These are phyloP conservation scores for Blastobotrys apis DNA, from an alignment of 1,139 yeast genomes.

Conservation along the genomic window DNA sequence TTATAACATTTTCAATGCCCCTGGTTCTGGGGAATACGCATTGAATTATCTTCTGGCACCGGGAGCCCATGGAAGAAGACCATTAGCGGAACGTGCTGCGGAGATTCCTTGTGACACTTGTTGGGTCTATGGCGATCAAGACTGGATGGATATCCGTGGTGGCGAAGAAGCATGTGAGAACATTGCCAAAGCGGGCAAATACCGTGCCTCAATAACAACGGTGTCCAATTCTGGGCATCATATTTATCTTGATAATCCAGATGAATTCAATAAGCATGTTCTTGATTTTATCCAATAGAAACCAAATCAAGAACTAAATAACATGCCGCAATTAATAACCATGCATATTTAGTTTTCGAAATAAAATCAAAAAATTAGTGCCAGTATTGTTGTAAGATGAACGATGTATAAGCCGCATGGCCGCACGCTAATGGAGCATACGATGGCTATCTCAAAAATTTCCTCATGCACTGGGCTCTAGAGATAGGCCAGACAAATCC, in stretches of 20 bases:
- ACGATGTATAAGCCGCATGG: too few relatives aligned
- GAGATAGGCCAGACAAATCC: too few relatives aligned
- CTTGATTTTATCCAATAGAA: too few relatives aligned
- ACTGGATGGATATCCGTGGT: conserved; percentile 80
- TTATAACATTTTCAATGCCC: conserved; percentile 55
- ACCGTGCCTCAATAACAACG: conserved; percentile 39
- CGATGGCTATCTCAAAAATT: too few relatives aligned
- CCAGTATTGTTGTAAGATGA: too few relatives aligned
- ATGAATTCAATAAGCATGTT: conserved; percentile 52
- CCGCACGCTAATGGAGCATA: too few relatives aligned
- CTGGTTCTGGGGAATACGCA: conserved; percentile 63
- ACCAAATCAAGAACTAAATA: too few relatives aligned
- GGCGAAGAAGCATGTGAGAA: conserved; percentile 51
- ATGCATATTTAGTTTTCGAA: too few relatives aligned
- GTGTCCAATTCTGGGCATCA: conserved; percentile 70
- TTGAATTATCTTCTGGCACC: conserved; percentile 64
- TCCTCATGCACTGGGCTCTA: too few relatives aligned
- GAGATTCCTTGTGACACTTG: conserved; percentile 36
- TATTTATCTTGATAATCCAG: conserved; percentile 68
- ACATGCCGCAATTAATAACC: too few relatives aligned
- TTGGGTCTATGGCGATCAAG: conserved; percentile 74
- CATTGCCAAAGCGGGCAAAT: conserved; percentile 2
- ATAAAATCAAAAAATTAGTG: too few relatives aligned
- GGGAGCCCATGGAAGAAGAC: conserved; percentile 72
- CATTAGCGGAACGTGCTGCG: conserved; percentile 60